Conservation (phyloP, 768 basidiomycete species). For the Dacryopinax spathularia region DNA sequence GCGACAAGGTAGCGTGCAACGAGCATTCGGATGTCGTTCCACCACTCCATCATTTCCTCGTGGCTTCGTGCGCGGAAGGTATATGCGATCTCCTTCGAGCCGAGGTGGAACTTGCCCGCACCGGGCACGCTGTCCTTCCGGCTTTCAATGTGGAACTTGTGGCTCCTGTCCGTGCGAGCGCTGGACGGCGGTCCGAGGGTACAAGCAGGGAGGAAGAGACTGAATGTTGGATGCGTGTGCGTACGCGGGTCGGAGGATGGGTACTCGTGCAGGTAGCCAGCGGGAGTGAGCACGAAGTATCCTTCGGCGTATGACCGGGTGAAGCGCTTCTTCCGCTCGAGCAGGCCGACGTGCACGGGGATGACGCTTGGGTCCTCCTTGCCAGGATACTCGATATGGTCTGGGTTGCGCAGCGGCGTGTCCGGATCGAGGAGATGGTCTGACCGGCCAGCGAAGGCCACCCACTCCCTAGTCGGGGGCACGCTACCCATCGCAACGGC, state of each 20-base stretch:
- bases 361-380: conserved; percentile 80
- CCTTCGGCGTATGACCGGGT: conserved; percentile 72
- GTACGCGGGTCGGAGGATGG: conserved; percentile 54
- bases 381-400: conserved; percentile 66
- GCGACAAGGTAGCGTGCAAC: conserved; percentile 89
- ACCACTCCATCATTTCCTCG: conserved; percentile 99
- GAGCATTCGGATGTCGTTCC: conserved; percentile 92
- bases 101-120: conserved; percentile 30
- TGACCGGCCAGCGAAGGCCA: conserved; percentile 79
- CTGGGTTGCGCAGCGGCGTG: conserved; percentile 74
- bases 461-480: conserved; percentile 85
- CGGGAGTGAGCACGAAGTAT: conserved; percentile 86
- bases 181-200: conserved; percentile 84
- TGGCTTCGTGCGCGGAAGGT: conserved; percentile 77
- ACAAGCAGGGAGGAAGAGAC: conserved; percentile 84
- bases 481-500: conserved; percentile 62
- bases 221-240: conserved; percentile 54
- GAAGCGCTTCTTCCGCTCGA: conserved; percentile 94
- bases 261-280: conserved; percentile 94
- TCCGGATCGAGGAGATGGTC: conserved; percentile 96
- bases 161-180: conserved; percentile 44
- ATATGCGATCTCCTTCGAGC: conserved; percentile 44
- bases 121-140: conserved; percentile 42
- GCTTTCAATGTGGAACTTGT: conserved; percentile 97
- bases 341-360: conserved; percentile 73